These are phyloP conservation scores for Xylaria sp. DNA, from an alignment of 2,329 filamentous ascomycete genomes.

Conservation along the genomic window DNA sequence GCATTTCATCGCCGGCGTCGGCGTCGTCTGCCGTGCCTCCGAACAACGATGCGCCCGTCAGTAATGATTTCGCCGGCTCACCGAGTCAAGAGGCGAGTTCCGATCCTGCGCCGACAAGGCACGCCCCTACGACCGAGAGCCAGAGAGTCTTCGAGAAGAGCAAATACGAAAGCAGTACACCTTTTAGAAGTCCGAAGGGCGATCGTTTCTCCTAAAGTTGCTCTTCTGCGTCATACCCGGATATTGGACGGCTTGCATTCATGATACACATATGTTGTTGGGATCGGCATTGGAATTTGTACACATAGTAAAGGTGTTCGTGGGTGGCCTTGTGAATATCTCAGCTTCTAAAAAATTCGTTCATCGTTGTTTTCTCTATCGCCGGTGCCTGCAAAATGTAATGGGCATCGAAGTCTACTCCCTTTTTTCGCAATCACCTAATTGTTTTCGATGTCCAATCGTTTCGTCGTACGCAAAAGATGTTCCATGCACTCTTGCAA, in stretches of 20 bases:
- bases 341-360: constrained; percentile 13
- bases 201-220: constrained; percentile 80
- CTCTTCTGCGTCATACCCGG: constrained; percentile 9
- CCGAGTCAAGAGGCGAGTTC: constrained; percentile 78
- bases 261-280: constrained; percentile 12
- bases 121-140: constrained; percentile 77
- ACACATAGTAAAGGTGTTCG: constrained; percentile 22
- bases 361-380: neutral
- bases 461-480: too few relatives aligned
- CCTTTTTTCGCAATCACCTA: neutral
- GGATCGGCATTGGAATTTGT: constrained; percentile 13
- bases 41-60: constrained; percentile 57
- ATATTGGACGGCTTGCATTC: constrained; percentile 20
- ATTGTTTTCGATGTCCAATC: neutral
- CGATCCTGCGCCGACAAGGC: constrained; percentile 87
- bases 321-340: constrained; percentile 24
- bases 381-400: neutral
- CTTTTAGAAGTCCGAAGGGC: constrained; percentile 83
- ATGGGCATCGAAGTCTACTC: neutral
- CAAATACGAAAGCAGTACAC: constrained; percentile 85
- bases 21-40: constrained; percentile 27
- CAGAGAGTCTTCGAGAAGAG: constrained; percentile 79
- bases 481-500: neutral
- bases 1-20: constrained; percentile 52
- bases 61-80: constrained; percentile 67